Evolutionary conservation across 2,329 filamentous ascomycete species (phyloP), one percentile per base, ranked within the genome.

Genomic region (Ophiosphaerella narmari): DNA sequence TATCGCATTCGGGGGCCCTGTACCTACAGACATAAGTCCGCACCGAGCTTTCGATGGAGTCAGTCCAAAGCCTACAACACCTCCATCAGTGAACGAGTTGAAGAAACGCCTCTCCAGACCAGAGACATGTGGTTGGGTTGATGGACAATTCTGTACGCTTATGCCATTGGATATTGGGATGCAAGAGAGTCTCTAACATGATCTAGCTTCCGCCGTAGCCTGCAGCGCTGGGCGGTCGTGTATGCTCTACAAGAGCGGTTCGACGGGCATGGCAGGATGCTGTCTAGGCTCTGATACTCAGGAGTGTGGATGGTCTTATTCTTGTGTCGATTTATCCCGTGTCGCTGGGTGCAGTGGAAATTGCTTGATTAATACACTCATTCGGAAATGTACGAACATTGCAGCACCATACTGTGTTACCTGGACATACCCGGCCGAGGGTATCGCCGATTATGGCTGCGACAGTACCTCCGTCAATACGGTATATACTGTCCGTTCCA

Each of bases 61-160:
- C 37, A 62, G 40, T 38, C 60, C 63, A 23, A 57, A 51, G 40
- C 63, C 65, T n/a, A 68, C 66, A 0, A 51, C 57, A 39, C 57
- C 51, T 12, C 65, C 65, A n/a, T 56, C 59, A 11, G 31, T 54
- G 6, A 38, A 46, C 9, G 59, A 67, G 37, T 43, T 67, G 18
- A 46, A 34, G 21, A 63, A 49, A 34, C 52, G 62, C 16, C 61
- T 52, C 31, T 14, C 42, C 4, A n/a, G 16, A 29, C 45, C 52
- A 1, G 56, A 63, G 36, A 64, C 57, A n/a, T 68, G 65, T 43
- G 65, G 64, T 11, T 67, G 63, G 63, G 31, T 64, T 1, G 56
- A 65, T 44, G 59, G 54, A 5, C 46, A 60, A 24, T 49, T 50
- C 9, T 51, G 63, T 67, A 60, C 12, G 52, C 51, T 31, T 3